Percentiles rank a stretch among this genome's conserved stretches.
Conservation (phyloP, 2,329 filamentous ascomycete species). For the Verticillium dahliae region DNA sequence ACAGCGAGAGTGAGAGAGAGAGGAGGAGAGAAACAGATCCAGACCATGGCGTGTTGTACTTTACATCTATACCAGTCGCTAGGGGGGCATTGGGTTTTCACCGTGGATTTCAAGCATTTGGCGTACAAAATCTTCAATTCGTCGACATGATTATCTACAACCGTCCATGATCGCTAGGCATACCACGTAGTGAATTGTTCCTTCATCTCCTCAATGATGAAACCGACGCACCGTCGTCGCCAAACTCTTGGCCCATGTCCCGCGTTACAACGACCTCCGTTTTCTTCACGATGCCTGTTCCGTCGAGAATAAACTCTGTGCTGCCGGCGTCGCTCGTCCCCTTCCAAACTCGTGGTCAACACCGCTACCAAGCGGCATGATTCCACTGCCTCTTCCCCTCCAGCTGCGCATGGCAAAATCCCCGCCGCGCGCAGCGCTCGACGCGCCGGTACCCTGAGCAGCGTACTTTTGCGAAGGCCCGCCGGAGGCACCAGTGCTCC, state of each 20-base stretch:
- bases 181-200: neutral
- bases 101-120: neutral
- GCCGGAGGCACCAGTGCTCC: conserved; percentile 15
- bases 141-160: neutral
- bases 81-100: neutral
- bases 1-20: neutral
- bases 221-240: neutral
- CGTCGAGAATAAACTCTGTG: conserved; percentile 4
- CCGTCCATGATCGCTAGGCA: neutral
- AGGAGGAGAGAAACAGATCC: neutral
- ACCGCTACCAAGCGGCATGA: conserved; percentile 13
- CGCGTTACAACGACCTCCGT: conserved; percentile 10
- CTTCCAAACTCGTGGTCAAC: conserved; percentile 2
- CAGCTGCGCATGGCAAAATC: conserved; percentile 21
- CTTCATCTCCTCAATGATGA: neutral
- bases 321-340: conserved; percentile 5
- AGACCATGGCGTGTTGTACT: neutral
- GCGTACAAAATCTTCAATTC: neutral
- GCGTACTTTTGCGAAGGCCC: conserved; percentile 6
- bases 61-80: neutral
- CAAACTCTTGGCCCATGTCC: neutral
- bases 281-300: conserved; percentile 7
- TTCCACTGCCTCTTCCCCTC: conserved; percentile 14
- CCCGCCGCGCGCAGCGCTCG: conserved; percentile 2
- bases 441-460: neutral